Evolutionary conservation across 2,329 filamentous ascomycete genomes (phyloP).

Genomic region (Alternaria incomplexa): DNA sequence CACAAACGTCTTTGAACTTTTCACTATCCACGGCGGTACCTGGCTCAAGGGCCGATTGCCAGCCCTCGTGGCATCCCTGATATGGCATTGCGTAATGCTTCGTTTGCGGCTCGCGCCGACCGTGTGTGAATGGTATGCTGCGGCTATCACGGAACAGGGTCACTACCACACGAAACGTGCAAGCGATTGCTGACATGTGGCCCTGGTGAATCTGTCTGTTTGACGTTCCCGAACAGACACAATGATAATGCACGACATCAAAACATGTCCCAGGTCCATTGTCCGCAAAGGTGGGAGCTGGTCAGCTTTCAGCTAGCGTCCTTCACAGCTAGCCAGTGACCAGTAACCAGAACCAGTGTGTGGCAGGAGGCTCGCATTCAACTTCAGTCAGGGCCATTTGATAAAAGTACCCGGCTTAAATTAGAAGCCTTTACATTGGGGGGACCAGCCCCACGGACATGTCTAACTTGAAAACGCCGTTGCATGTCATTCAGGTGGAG

Average conservation of each 20-base stretch:
- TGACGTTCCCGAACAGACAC: not conserved
- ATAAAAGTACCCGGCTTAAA: slow-evolving; percentile 5
- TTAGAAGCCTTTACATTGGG: slow-evolving; percentile 1
- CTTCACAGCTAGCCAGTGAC: not conserved
- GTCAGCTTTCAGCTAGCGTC: not conserved
- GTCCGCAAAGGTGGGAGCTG: not conserved
- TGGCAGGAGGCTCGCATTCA: not conserved
- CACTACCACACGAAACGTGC: not conserved
- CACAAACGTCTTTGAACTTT: not conserved
- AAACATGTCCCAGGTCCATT: not conserved
- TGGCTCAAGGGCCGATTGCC: not conserved
- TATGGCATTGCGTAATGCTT: not conserved
- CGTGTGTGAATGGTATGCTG: slow-evolving; percentile 2
- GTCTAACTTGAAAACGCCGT: not conserved
- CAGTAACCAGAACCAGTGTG: not conserved
- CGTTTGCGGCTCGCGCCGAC: slow-evolving; percentile 6
- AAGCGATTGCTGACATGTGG: slow-evolving; percentile 3
- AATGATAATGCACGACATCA: slow-evolving; percentile 12
- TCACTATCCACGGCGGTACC: not conserved
- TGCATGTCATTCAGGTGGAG: not conserved
- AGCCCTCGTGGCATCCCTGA: slow-evolving; percentile 2
- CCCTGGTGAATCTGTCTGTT: not conserved
- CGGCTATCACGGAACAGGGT: slow-evolving; percentile 9
- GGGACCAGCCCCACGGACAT: not conserved
- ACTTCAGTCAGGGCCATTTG: not conserved